Percentiles rank a stretch among this genome's conserved stretches.
Conservation (phyloP, 169 alveolate genomes). For the Plasmodium vivax region DNA sequence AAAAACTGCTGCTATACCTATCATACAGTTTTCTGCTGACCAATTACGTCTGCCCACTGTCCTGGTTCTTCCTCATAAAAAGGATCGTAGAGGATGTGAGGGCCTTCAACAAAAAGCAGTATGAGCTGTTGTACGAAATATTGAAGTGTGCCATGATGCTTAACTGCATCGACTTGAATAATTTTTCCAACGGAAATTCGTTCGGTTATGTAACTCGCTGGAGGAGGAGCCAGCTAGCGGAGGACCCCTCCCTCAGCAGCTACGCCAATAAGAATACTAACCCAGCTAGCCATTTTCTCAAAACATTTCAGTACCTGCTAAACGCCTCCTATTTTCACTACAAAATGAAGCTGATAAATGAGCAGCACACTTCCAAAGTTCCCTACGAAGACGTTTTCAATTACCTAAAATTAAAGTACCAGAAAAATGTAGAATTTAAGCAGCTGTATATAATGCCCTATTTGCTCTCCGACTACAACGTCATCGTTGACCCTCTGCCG, state of each 20-base stretch:
- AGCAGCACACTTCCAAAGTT: constrained; percentile 51
- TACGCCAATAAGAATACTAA: background rate
- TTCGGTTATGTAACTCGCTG: background rate
- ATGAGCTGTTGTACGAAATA: constrained; percentile 63
- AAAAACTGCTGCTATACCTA: constrained; percentile 51
- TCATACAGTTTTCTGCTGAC: constrained; percentile 68
- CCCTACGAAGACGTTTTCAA: constrained; percentile 71
- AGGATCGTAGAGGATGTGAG: constrained; percentile 70
- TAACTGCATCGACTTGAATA: constrained; percentile 55
- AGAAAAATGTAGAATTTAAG: constrained; percentile 65
- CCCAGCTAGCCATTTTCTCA: constrained; percentile 24
- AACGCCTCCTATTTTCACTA: constrained; percentile 64
- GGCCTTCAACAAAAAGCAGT: constrained; percentile 64
- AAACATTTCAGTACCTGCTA: constrained; percentile 48
- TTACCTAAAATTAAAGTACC: constrained; percentile 65
- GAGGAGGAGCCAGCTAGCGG: background rate
- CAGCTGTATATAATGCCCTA: constrained; percentile 61
- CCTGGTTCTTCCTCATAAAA: constrained; percentile 69
- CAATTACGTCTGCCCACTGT: constrained; percentile 35
- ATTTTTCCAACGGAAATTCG: constrained; percentile 18
- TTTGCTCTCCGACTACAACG: constrained; percentile 53
- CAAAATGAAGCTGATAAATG: constrained; percentile 55
- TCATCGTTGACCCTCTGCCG: constrained; percentile 69
- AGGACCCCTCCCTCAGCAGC: background rate
- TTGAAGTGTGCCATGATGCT: constrained; percentile 50